These are phyloP conservation scores for Vaccinium macrocarpon DNA, from an alignment of 148 eudicot genomes.

Conservation along the genomic window DNA sequence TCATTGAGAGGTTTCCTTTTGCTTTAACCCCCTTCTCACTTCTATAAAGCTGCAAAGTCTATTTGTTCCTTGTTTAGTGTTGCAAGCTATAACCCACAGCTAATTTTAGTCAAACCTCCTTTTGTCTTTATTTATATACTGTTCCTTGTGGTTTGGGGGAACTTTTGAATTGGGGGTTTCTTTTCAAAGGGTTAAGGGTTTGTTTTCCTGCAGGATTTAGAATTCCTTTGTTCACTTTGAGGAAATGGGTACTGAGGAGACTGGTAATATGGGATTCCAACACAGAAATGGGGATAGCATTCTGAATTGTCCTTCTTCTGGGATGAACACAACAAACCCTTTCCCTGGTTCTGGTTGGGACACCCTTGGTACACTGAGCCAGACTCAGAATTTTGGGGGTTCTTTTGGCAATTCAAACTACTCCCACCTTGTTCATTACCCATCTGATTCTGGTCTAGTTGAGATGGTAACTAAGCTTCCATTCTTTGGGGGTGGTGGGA, in stretches of 20 bases:
- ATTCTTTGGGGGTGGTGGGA: slow-evolving; percentile 61
- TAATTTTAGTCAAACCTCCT: slow-evolving; percentile 67
- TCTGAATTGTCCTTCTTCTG: slow-evolving; percentile 51
- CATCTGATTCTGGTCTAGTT: slow-evolving; percentile 53
- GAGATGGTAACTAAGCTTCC: slow-evolving; percentile 58
- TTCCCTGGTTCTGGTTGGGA: slow-evolving; percentile 68
- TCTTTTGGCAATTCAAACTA: slow-evolving; percentile 40
- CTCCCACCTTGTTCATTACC: slow-evolving; percentile 48
- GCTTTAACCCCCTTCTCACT: slow-evolving; percentile 51
- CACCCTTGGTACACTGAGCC: slow-evolving; percentile 55
- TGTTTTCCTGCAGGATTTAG: slow-evolving; percentile 26
- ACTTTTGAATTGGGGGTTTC: slow-evolving; percentile 36
- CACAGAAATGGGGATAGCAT: slow-evolving; percentile 34
- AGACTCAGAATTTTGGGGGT: slow-evolving; percentile 50
- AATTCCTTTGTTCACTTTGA: slow-evolving; percentile 33
- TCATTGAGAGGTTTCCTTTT: slow-evolving; percentile 52
- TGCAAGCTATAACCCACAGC: slow-evolving; percentile 61
- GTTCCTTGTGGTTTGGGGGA: slow-evolving; percentile 30
- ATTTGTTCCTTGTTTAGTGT: slow-evolving; percentile 84
- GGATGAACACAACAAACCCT: slow-evolving; percentile 39
- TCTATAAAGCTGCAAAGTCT: slow-evolving; percentile 78
- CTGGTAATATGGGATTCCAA: slow-evolving; percentile 54
- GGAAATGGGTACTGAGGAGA: slow-evolving; percentile 68
- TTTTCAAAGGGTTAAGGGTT: slow-evolving; percentile 19
- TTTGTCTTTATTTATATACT: slow-evolving; percentile 32